Base-by-base conservation (phyloP, 352 stramenopile species). In the Thalassiosira livingstoniorum region DNA sequence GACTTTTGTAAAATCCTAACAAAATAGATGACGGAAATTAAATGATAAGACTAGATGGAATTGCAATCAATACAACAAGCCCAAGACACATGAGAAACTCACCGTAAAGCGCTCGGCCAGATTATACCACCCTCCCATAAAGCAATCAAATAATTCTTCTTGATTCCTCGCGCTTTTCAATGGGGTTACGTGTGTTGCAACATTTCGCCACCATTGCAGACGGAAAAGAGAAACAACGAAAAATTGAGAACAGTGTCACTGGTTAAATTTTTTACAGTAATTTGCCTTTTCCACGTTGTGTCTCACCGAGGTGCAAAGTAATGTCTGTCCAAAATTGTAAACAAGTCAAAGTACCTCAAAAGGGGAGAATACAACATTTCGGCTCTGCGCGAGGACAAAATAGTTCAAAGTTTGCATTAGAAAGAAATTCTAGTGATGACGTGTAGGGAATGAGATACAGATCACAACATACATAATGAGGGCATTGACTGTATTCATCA, bases 1-100 rank as follows among this genome's bases (percentile, higher is more conserved):
- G 34, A 93, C 72, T 60, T 93, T 92, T 34, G 89, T 91, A 10
- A 93, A 86, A 60, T 93, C 87, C 65, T 74, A 63, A 64, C 23
- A 64, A 5, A 54, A 2, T 21, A 53, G 35, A 64, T 78, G 43
- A 70, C 31, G 10, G 18, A 39, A 32, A 23, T 32, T 57, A 27
- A 35, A 67, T 34, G n/a, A 31, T 68, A 57, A 39, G 39, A 34
- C 25, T 39, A 57, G 43, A 70, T 57, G 2, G 18, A 60, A 21
- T 72, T 55, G 29, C 3, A 31, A 35, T 65, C 31, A n/a, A n/a
- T n/a, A n/a, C n/a, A n/a, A n/a, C n/a, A n/a, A n/a, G n/a, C n/a
- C n/a, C n/a, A n/a, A n/a, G n/a, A n/a, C n/a, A 64, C 15, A 71
- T 29, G 2, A 55, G 13, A 35, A 21, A 47, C 65, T 45, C 34